phyloP scores from a whole-genome alignment of 768 basidiomycete genomes.

The Tulasnella sp. region DNA sequence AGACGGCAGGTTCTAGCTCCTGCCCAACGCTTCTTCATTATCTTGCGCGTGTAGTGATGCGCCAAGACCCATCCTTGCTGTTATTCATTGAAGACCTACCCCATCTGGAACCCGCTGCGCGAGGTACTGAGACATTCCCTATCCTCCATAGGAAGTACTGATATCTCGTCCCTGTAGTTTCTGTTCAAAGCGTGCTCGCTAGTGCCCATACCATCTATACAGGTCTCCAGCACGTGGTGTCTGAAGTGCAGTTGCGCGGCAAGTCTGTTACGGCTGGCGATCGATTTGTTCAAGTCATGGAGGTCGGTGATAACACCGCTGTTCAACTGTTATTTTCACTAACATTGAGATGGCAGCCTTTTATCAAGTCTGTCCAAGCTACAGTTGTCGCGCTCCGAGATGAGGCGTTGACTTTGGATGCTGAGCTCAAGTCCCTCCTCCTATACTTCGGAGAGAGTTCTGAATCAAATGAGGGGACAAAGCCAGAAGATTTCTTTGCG shows the following conservation, averaged over 20 bases:
- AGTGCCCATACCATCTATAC: slow-evolving; percentile 44
- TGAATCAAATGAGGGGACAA: slow-evolving; percentile 47
- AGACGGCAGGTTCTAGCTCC: slow-evolving; percentile 52
- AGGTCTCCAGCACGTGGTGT: slow-evolving; percentile 45
- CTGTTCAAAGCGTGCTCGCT: slow-evolving; percentile 50
- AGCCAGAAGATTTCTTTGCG: slow-evolving; percentile 74
- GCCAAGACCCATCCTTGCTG: slow-evolving; percentile 50
- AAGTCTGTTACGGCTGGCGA: slow-evolving; percentile 33
- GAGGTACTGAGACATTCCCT: slow-evolving; percentile 38
- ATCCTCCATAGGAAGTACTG: background rate
- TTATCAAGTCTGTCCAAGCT: slow-evolving; percentile 37
- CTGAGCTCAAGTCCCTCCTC: slow-evolving; percentile 48
- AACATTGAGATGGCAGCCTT: slow-evolving; percentile 34
- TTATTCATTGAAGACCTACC: slow-evolving; percentile 72
- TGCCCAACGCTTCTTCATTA: slow-evolving; percentile 91
- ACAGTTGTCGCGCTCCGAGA: slow-evolving; percentile 54
- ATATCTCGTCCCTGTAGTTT: slow-evolving; percentile 37
- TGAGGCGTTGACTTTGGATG: slow-evolving; percentile 44
- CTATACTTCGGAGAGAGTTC: slow-evolving; percentile 69
- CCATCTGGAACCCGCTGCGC: slow-evolving; percentile 68
- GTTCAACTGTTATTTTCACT: background rate
- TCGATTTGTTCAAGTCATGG: slow-evolving; percentile 55
- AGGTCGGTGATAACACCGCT: slow-evolving; percentile 31
- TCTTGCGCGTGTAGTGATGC: slow-evolving; percentile 59
- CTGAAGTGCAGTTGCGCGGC: slow-evolving; percentile 40